phyloP scores from a whole-genome alignment of 176 grass and related monocot species.

The Eleusine coracana region DNA sequence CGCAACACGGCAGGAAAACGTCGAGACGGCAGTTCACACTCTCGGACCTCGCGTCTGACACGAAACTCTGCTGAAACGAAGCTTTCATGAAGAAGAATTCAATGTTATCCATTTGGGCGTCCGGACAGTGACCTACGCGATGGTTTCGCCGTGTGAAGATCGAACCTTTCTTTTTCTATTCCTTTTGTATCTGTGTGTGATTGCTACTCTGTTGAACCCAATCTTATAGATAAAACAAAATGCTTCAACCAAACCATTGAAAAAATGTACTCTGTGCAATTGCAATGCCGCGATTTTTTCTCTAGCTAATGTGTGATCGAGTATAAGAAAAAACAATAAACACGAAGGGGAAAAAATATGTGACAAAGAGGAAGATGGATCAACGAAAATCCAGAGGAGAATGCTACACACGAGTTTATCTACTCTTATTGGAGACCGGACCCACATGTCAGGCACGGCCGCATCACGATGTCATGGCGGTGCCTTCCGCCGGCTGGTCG shows the following conservation, averaged over 20 bases:
- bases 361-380: conserved; percentile 3
- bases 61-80: not conserved
- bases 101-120: conserved; percentile 32
- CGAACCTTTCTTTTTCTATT: not conserved
- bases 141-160: not conserved
- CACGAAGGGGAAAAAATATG: conserved; percentile 12
- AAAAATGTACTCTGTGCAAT: conserved; percentile 20
- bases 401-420: conserved; percentile 26
- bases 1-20: conserved; percentile 17
- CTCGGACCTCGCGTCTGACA: not conserved
- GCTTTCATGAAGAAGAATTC: not conserved
- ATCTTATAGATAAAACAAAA: conserved; percentile 21
- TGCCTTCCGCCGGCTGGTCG: conserved; percentile 44
- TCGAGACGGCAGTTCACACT: conserved; percentile 15
- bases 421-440: conserved; percentile 35
- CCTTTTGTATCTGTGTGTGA: not conserved
- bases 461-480: conserved; percentile 37
- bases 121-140: conserved; percentile 28
- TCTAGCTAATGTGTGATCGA: conserved; percentile 25
- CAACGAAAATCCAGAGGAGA: not conserved
- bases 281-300: not conserved
- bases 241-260: conserved; percentile 44
- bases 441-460: not conserved
- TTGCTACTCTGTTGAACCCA: not conserved
- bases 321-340: not conserved